Percentiles rank a stretch among this genome's conserved stretches.
phyloP scores from a whole-genome alignment of 2,329 filamentous ascomycete species.

The Paraphoma sp. region DNA sequence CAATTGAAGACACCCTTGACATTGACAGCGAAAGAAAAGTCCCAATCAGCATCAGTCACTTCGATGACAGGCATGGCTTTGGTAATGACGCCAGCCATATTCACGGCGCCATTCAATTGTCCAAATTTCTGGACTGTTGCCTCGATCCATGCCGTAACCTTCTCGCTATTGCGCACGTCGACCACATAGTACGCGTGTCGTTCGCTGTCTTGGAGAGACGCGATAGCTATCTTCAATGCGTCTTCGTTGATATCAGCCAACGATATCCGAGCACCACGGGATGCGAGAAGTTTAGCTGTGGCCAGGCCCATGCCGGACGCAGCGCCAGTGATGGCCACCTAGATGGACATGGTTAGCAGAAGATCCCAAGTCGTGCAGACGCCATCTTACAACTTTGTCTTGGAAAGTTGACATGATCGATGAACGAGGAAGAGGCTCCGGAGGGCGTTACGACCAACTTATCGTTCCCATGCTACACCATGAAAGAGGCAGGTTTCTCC shows the following conservation, averaged over 20 bases:
- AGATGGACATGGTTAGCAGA: background rate
- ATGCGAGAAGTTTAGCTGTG: conserved; percentile 54
- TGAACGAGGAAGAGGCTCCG: background rate
- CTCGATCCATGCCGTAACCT: conserved; percentile 51
- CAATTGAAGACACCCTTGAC: conserved; percentile 43
- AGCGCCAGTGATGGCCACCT: conserved; percentile 21
- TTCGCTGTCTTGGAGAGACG: conserved; percentile 29
- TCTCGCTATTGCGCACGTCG: conserved; percentile 52
- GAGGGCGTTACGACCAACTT: background rate
- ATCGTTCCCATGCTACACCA: background rate
- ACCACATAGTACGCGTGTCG: conserved; percentile 45
- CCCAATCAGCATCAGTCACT: conserved; percentile 44
- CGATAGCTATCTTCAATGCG: conserved; percentile 45
- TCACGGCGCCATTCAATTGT: conserved; percentile 47
- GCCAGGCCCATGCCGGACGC: conserved; percentile 54
- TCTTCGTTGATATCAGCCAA: conserved; percentile 43
- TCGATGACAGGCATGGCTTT: conserved; percentile 15
- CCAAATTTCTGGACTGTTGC: conserved; percentile 41
- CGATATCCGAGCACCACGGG: conserved; percentile 44
- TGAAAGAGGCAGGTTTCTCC: background rate
- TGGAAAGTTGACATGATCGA: conserved; percentile 4
- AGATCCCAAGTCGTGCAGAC: background rate
- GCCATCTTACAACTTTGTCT: conserved; percentile 9
- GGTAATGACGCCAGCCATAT: conserved; percentile 49
- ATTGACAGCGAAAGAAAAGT: conserved; percentile 45